A percentile compares a stretch with the other conserved stretches of the same genome.
Evolutionary conservation across 2,329 filamentous ascomycete species (phyloP).

Genomic region (Basipetospora chlamydospora): DNA sequence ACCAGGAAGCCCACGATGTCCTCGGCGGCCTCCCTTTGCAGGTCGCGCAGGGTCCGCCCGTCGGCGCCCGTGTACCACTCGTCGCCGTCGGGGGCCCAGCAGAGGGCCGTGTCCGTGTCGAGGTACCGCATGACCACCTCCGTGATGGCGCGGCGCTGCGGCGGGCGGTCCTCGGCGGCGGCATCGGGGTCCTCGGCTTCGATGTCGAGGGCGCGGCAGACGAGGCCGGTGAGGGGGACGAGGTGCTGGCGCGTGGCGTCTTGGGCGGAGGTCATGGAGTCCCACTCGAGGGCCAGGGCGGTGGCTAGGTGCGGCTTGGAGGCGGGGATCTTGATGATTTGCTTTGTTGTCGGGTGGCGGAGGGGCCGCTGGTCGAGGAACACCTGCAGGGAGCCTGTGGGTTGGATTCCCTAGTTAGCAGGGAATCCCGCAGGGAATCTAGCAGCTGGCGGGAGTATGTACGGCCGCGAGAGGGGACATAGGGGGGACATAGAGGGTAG

Average conservation of each 20-base stretch:
- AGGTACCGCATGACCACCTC: slow-evolving; percentile 68
- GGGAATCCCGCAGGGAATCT: too few species aligned
- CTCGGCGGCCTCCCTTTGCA: slow-evolving; percentile 55
- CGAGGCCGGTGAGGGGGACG: slow-evolving; percentile 76
- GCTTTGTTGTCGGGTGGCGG: slow-evolving; percentile 59
- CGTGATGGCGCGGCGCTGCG: slow-evolving; percentile 49
- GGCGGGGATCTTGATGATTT: slow-evolving; percentile 55
- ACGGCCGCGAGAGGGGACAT: not conserved
- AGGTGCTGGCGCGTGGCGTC: slow-evolving; percentile 77
- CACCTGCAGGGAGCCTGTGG: slow-evolving; percentile 37
- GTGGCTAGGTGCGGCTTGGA: slow-evolving; percentile 70
- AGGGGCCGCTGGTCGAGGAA: slow-evolving; percentile 68
- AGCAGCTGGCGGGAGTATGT: too few species aligned
- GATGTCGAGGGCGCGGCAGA: slow-evolving; percentile 74
- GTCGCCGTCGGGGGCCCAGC: slow-evolving; percentile 56
- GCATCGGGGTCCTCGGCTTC: slow-evolving; percentile 40
- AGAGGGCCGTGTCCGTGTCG: slow-evolving; percentile 81
- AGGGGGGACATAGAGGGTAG: too few species aligned
- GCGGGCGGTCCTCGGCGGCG: slow-evolving; percentile 18
- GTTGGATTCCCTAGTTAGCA: too few species aligned
- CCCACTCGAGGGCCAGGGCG: slow-evolving; percentile 88
- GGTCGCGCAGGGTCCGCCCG: slow-evolving; percentile 44
- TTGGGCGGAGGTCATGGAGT: slow-evolving; percentile 63
- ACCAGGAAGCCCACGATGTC: slow-evolving; percentile 60
- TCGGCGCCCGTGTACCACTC: slow-evolving; percentile 22